A percentile compares a stretch with the other conserved stretches of the same genome.
Evolutionary conservation across 2,329 filamentous ascomycete species (phyloP).

Genomic region (Colletotrichum liriopes): DNA sequence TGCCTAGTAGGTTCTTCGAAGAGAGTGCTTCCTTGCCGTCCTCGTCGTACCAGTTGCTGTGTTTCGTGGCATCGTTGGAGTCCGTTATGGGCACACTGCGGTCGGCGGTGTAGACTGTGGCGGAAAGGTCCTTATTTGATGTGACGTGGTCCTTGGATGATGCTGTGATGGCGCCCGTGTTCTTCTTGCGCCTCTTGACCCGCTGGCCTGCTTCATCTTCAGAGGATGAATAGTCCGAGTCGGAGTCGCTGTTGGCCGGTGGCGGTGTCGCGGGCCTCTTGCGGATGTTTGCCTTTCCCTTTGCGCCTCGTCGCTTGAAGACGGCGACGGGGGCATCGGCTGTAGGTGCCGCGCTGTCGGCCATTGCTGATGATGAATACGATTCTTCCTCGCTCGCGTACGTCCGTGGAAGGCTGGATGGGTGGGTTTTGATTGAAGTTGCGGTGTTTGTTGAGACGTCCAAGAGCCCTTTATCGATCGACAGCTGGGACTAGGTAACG

Average conservation of each 20-base stretch:
- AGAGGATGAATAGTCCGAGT: slow-evolving; percentile 78
- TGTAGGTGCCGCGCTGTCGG: slow-evolving; percentile 36
- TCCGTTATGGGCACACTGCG: slow-evolving; percentile 74
- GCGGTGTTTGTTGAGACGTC: not conserved
- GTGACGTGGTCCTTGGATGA: slow-evolving; percentile 67
- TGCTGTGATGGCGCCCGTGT: slow-evolving; percentile 75
- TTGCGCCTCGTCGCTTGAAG: slow-evolving; percentile 90
- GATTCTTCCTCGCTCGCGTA: not conserved
- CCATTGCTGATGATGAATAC: slow-evolving; percentile 18
- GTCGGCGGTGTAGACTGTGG: slow-evolving; percentile 73
- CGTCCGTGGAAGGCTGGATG: not conserved
- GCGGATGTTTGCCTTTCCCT: slow-evolving; percentile 82
- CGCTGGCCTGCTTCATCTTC: slow-evolving; percentile 84
- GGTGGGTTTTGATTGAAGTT: not conserved
- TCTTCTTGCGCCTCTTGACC: slow-evolving; percentile 85
- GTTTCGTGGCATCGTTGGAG: slow-evolving; percentile 91
- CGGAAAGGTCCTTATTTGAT: slow-evolving; percentile 60
- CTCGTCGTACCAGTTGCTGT: slow-evolving; percentile 91
- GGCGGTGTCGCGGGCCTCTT: slow-evolving; percentile 87
- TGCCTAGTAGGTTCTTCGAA: slow-evolving; percentile 72
- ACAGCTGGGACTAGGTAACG: slow-evolving; percentile 12
- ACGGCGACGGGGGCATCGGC: slow-evolving; percentile 70
- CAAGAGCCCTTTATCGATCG: not conserved
- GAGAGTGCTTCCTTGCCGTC: slow-evolving; percentile 64
- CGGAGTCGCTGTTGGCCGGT: slow-evolving; percentile 73